phyloP scores from a whole-genome alignment of 2,329 filamentous ascomycete species.

The Aphanoascus verrucosus region DNA sequence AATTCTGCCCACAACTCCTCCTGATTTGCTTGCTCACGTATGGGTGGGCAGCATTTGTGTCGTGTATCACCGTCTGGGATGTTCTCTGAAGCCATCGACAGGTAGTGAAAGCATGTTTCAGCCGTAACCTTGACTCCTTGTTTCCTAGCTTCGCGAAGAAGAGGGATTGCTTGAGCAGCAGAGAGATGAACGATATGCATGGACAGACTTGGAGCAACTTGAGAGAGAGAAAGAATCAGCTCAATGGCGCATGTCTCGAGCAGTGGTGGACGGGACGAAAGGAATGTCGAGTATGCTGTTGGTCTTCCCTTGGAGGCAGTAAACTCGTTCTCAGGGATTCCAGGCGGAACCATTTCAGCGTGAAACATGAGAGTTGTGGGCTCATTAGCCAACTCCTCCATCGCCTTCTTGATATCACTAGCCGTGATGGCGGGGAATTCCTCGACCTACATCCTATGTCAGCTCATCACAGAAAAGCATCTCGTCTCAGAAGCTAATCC shows the following conservation, averaged over 20 bases:
- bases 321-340: constrained; percentile 45
- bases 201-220: constrained; percentile 67
- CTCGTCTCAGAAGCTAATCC: neutral
- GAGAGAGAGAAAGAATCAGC: constrained; percentile 71
- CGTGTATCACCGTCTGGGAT: constrained; percentile 77
- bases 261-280: constrained; percentile 74
- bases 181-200: constrained; percentile 92
- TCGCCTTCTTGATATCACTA: constrained; percentile 65
- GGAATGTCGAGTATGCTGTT: constrained; percentile 76
- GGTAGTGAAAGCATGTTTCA: constrained; percentile 93
- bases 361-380: constrained; percentile 97
- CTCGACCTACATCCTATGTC: constrained; percentile 53
- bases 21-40: constrained; percentile 70
- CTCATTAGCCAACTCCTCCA: constrained; percentile 66
- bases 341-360: constrained; percentile 89
- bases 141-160: constrained; percentile 62
- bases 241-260: constrained; percentile 89
- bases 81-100: constrained; percentile 70
- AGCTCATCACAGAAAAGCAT: neutral
- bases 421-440: constrained; percentile 90
- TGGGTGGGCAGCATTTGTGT: constrained; percentile 92
- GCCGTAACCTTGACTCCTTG: constrained; percentile 76
- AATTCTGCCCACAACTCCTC: constrained; percentile 82
- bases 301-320: constrained; percentile 52
- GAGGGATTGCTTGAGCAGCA: constrained; percentile 74